Conservation (phyloP, 1,139 yeast genomes). For the Eremothecium coryli region DNA sequence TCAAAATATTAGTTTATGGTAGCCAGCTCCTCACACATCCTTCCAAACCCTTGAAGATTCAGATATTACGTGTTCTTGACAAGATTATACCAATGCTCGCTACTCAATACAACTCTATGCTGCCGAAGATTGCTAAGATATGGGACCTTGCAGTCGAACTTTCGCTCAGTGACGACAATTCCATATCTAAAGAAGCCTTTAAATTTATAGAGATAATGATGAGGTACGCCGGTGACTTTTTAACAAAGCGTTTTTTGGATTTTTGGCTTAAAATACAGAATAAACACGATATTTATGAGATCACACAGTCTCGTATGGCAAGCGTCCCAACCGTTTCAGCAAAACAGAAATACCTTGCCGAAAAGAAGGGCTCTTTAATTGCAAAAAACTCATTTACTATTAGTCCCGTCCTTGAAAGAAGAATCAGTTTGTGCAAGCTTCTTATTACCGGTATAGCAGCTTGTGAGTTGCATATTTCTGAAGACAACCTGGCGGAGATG, state of each 20-base stretch:
- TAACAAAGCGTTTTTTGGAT: conserved; percentile 39
- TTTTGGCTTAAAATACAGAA: conserved; percentile 34
- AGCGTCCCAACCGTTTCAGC: neutral
- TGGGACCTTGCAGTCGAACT: conserved; percentile 54
- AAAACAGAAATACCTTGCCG: neutral
- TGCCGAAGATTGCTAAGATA: conserved; percentile 58
- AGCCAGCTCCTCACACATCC: conserved; percentile 63
- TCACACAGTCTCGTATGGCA: neutral
- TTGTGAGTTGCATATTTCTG: conserved; percentile 2
- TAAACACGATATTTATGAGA: too few relatives aligned
- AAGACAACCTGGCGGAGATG: conserved; percentile 1
- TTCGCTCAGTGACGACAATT: conserved; percentile 34
- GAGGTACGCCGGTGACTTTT: conserved; percentile 41
- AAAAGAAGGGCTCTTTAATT: too few relatives aligned
- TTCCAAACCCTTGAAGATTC: conserved; percentile 46
- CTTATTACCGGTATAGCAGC: neutral
- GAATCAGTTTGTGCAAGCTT: neutral
- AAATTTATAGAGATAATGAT: conserved; percentile 35
- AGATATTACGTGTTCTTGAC: conserved; percentile 45
- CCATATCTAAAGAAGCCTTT: conserved; percentile 32
- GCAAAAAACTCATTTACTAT: too few relatives aligned
- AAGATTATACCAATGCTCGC: conserved; percentile 53
- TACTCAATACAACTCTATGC: conserved; percentile 46
- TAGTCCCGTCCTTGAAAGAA: conserved; percentile 1
- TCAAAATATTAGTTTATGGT: conserved; percentile 59